Base-by-base conservation (phyloP, 352 stramenopile species). In the Lagenidium giganteum region DNA sequence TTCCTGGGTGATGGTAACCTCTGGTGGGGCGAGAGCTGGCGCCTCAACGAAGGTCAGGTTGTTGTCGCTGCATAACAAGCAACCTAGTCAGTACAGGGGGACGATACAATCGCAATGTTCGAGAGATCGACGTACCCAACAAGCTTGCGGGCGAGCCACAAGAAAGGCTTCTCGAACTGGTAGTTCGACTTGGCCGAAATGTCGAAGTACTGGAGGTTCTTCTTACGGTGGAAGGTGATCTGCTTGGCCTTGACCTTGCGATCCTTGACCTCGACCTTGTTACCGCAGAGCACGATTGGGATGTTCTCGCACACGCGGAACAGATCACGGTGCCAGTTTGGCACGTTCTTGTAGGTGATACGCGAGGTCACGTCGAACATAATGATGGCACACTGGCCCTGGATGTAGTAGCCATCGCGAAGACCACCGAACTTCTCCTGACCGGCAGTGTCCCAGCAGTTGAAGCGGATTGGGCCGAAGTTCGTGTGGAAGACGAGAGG, bases 241-340 rank as follows among this genome's bases (percentile, higher is more conserved):
- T 99, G 96, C 84, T 99, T 99, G 41, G 96, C 95, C 85, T 99
- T 99, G 13, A 99, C 97, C 87, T 99, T 99, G 54, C 97, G 88
- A 70, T 99, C 97, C 83, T 99, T 99, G 63, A 99, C 98, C 76
- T 99, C 97, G 13, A 99, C 96, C 90, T 99, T 99, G 87, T 99
- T 99, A 44, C 97, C 97, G 40, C 84, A 97, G 25, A 99, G 77
- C 45, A 99, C 97, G 57, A 99, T 99, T 29, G 97, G 97, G 56
- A 99, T 99, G 72, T 99, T 98, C 69, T 99, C 97, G 74, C 97
- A 99, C 17, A 99, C 96, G 46, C 97, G 93, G 59, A 96, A 98
- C 43, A 99, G 64, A 71, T 99, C 97, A 67, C 96, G 87, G 74
- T 99, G 95, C 97, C 97, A 99, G 84, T 99, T 99, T 9, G 97